These are phyloP conservation scores for Chamaecrista fasciculata DNA, from an alignment of 306 rosid species.

Conservation along the genomic window DNA sequence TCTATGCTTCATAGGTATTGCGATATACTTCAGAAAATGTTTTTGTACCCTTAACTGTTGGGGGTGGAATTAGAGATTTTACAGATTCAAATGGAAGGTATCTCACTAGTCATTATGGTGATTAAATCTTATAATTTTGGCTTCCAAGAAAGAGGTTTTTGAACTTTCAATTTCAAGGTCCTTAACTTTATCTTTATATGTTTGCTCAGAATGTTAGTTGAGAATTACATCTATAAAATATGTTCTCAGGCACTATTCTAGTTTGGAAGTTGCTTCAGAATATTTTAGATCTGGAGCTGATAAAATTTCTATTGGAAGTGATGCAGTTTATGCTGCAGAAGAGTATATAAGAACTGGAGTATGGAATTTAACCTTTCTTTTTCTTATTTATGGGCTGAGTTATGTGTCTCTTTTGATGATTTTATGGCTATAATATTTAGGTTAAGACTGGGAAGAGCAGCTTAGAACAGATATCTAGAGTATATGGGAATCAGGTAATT, in stretches of 20 bases:
- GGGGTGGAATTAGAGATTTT: constrained; percentile 98
- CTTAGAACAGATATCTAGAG: constrained; percentile 90
- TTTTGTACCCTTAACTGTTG: constrained; percentile 96
- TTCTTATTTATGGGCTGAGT: constrained; percentile 17
- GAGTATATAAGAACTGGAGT: constrained; percentile 86
- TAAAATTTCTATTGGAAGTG: constrained; percentile 96
- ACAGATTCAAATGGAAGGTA: constrained; percentile 90
- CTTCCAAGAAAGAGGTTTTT: background rate
- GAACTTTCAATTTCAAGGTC: background rate
- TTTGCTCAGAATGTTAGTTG: background rate
- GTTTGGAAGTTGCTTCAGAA: constrained; percentile 98
- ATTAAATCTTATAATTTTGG: constrained; percentile 1
- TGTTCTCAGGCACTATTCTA: constrained; percentile 74
- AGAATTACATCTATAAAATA: background rate
- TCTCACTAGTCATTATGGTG: constrained; percentile 23
- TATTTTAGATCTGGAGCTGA: constrained; percentile 99
- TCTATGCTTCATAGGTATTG: constrained; percentile 59
- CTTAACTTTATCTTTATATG: background rate
- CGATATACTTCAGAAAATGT: constrained; percentile 88
- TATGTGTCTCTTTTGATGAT: constrained; percentile 32
- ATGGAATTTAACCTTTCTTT: constrained; percentile 33
- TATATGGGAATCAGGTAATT: constrained; percentile 94
- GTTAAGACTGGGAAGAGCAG: constrained; percentile 86
- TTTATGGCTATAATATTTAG: constrained; percentile 40
- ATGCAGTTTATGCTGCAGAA: constrained; percentile 97